Conservation (phyloP, 2,329 filamentous ascomycete genomes). For the Exophiala oligosperma region DNA sequence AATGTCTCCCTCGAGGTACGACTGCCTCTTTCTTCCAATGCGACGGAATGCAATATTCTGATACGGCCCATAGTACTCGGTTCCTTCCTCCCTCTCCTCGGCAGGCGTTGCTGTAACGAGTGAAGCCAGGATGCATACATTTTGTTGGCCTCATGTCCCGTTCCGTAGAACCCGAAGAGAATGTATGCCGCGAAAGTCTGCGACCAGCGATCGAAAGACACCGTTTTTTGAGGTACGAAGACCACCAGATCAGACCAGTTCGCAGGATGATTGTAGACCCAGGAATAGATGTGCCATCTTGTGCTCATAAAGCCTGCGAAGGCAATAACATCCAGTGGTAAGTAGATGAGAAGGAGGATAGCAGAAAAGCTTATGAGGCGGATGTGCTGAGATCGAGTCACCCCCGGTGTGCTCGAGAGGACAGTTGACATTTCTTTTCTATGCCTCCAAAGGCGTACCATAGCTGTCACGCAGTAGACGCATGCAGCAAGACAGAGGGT, state of each 20-base stretch:
- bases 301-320: conserved; percentile 46
- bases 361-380: conserved; percentile 44
- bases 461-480: conserved; percentile 63
- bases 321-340: conserved; percentile 56
- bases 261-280: conserved; percentile 53
- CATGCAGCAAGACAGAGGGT: conserved; percentile 54
- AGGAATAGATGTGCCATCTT: conserved; percentile 50
- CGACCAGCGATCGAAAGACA: conserved; percentile 58
- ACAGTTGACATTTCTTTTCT: conserved; percentile 59
- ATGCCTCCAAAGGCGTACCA: conserved; percentile 62
- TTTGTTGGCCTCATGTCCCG: conserved; percentile 59
- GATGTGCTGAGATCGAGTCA: conserved; percentile 31
- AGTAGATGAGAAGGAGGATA: conserved; percentile 55
- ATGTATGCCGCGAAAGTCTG: conserved; percentile 55
- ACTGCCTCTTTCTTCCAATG: too few species aligned
- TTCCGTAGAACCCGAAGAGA: conserved; percentile 65
- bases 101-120: conserved; percentile 42
- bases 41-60: too few species aligned
- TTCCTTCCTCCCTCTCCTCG: not conserved
- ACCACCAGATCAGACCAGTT: conserved; percentile 51
- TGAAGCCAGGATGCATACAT: conserved; percentile 52
- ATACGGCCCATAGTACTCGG: not conserved
- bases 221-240: conserved; percentile 46
- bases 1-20: too few species aligned
- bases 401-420: conserved; percentile 61